Evolutionary conservation across 768 basidiomycete genomes (phyloP).

Genomic region (Auricularia auricula-judae): DNA sequence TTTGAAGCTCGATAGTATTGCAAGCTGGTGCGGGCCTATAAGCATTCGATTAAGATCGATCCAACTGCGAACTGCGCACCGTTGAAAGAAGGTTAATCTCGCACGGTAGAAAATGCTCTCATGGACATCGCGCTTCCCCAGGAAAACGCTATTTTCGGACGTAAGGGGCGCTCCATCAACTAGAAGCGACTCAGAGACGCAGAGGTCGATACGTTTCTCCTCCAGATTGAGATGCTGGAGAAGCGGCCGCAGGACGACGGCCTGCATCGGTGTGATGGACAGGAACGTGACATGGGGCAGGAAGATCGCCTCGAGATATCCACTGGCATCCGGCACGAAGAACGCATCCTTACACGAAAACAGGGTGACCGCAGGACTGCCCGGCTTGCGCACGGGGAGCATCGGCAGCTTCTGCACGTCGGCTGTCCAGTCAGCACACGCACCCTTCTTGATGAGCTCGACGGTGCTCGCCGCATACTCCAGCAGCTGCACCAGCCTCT

Average conservation of each 20-base stretch:
- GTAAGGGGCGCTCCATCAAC: not conserved
- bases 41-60: not conserved
- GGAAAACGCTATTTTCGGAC: not conserved
- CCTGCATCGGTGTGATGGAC: not conserved
- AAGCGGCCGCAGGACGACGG: not conserved
- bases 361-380: not conserved
- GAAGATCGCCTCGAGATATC: not conserved
- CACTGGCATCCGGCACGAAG: not conserved
- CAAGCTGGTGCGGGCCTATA: not conserved
- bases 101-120: not conserved
- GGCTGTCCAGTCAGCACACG: not conserved
- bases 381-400: not conserved
- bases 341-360: not conserved
- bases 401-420: not conserved
- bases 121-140: not conserved
- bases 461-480: not conserved
- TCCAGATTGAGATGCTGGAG: not conserved
- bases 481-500: not conserved
- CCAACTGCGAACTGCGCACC: not conserved
- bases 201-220: not conserved
- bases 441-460: not conserved
- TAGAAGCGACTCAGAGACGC: not conserved
- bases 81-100: not conserved
- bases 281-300: not conserved
- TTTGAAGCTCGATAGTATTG: not conserved